Conservation (phyloP, 2,329 filamentous ascomycete species). For the Diaporthe helianthi region DNA sequence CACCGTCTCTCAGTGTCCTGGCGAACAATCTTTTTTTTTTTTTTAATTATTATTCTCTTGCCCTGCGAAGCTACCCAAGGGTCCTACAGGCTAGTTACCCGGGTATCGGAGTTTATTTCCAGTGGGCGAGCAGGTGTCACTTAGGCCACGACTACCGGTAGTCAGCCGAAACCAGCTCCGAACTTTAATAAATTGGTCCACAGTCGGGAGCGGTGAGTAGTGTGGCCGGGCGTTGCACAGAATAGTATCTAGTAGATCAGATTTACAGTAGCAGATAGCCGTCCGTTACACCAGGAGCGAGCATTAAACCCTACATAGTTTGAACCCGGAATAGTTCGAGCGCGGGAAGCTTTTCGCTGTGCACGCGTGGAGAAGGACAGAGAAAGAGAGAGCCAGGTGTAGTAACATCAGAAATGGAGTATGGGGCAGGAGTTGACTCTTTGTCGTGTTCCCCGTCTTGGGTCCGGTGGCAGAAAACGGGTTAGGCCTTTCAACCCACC, state of each 20-base stretch:
- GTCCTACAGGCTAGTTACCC: background rate
- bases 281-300: background rate
- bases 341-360: constrained; percentile 6
- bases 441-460: background rate
- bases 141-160: constrained; percentile 13
- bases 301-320: constrained; percentile 7
- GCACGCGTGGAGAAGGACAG: background rate
- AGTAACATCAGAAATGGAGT: background rate
- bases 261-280: background rate
- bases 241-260: constrained; percentile 10
- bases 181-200: constrained; percentile 23
- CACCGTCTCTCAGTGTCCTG: background rate
- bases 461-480: constrained; percentile 8
- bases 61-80: background rate
- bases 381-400: no score
- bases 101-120: constrained; percentile 15
- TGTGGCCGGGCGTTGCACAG: background rate
- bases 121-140: constrained; percentile 2
- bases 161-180: constrained; percentile 17
- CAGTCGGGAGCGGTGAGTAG: constrained; percentile 11
- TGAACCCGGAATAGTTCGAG: background rate
- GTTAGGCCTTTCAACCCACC: constrained; percentile 1
- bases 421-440: background rate
- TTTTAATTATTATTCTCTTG: no score
- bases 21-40: background rate